phyloP scores from a whole-genome alignment of 2,329 filamentous ascomycete species.

The Dactylellina parvicollis region DNA sequence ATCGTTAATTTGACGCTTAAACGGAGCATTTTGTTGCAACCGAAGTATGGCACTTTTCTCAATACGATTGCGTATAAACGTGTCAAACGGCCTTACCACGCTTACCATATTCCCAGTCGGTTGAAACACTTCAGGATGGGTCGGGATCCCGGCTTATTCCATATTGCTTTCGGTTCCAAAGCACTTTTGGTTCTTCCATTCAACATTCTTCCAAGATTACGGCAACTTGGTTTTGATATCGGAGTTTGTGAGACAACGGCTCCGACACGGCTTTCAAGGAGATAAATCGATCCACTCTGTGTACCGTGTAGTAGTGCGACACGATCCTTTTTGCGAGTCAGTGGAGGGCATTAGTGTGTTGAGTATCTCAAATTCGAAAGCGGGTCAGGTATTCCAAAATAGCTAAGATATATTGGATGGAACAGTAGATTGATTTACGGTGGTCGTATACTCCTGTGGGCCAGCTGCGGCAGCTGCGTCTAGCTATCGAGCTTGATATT shows the following conservation, averaged over 20 bases:
- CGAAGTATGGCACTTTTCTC: constrained; percentile 13
- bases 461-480: constrained; percentile 29
- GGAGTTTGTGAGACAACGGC: neutral
- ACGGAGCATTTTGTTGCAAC: constrained; percentile 39
- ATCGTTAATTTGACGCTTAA: constrained; percentile 50
- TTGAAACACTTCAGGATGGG: constrained; percentile 23
- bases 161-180: too few relatives aligned
- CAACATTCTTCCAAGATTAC: constrained; percentile 41
- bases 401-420: neutral
- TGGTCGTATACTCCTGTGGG: constrained; percentile 35
- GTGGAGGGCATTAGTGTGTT: constrained; percentile 22
- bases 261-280: too few relatives aligned
- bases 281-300: too few relatives aligned
- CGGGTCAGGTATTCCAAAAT: constrained; percentile 41
- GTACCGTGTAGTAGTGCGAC: too few relatives aligned
- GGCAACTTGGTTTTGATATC: neutral
- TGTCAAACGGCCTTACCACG: constrained; percentile 17
- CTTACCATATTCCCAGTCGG: constrained; percentile 11
- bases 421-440: neutral
- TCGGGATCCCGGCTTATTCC: neutral
- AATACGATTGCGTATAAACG: neutral
- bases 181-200: neutral
- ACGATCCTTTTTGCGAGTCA: constrained; percentile 40
- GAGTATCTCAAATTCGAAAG: constrained; percentile 49
- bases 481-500: constrained; percentile 11